Percentiles rank a stretch among this genome's conserved stretches.
Evolutionary conservation across 148 eudicot genomes (phyloP).

Genomic region (Limonium bicolor): DNA sequence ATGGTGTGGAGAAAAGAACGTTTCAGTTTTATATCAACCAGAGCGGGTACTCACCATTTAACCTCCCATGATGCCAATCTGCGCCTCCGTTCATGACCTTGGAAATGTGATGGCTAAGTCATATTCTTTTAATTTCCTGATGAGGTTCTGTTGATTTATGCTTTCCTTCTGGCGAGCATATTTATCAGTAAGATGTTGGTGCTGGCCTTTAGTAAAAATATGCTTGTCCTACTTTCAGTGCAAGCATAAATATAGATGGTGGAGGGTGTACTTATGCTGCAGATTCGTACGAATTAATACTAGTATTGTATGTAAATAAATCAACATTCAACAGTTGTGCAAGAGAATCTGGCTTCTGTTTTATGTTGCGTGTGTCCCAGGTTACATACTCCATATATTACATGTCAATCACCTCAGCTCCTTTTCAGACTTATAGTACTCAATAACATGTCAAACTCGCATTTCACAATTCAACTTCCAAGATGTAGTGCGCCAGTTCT

Average conservation of each 20-base stretch:
- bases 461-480: too few species aligned
- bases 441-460: too few species aligned
- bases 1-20: slow-evolving; percentile 61
- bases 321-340: slow-evolving; percentile 55
- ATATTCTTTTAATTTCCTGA: too few species aligned
- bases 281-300: not conserved
- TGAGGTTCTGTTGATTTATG: not conserved
- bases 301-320: not conserved
- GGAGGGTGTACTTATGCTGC: not conserved
- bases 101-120: not conserved
- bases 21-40: slow-evolving; percentile 48
- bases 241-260: not conserved
- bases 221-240: not conserved
- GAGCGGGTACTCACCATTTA: slow-evolving; percentile 18
- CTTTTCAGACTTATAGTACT: too few species aligned
- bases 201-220: too few species aligned
- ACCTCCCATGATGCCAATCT: slow-evolving; percentile 73
- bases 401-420: too few species aligned
- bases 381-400: too few species aligned
- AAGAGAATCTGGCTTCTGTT: slow-evolving; percentile 57
- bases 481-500: too few species aligned
- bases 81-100: not conserved
- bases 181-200: too few species aligned
- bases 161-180: too few species aligned
- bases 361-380: too few species aligned